Conservation (phyloP, 495 filamentous ascomycete species). For the Lasiosphaeria miniovina region DNA sequence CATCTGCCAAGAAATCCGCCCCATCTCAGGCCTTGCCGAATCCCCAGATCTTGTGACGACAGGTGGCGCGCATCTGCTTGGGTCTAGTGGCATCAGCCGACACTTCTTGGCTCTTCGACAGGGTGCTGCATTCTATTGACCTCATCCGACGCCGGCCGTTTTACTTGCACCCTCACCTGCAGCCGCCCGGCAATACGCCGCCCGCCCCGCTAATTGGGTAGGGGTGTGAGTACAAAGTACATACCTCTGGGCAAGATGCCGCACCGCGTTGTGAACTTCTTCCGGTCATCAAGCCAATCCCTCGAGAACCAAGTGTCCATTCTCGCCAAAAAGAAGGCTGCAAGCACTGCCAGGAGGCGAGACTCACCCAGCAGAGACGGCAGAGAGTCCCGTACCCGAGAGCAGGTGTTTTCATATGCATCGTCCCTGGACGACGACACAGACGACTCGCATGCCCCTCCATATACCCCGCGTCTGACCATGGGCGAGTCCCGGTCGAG, state of each 20-base stretch:
- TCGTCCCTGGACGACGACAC: constrained; percentile 33
- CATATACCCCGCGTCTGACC: constrained; percentile 19
- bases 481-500: constrained; percentile 32
- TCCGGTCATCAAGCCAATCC: constrained; percentile 40
- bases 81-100: neutral
- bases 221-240: neutral
- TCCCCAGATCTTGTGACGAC: neutral
- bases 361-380: constrained; percentile 23
- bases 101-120: too few relatives aligned
- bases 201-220: constrained; percentile 19
- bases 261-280: constrained; percentile 49
- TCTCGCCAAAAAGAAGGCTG: constrained; percentile 28
- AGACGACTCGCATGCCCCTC: constrained; percentile 24
- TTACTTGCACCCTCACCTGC: neutral
- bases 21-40: neutral
- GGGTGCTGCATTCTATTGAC: too few relatives aligned
- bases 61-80: neutral
- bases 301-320: constrained; percentile 31
- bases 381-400: constrained; percentile 25
- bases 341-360: constrained; percentile 20
- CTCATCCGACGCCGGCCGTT: neutral
- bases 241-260: constrained; percentile 36
- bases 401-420: constrained; percentile 33
- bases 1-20: constrained; percentile 6
- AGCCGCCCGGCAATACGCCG: constrained; percentile 1